A percentile compares a stretch with the other conserved stretches of the same genome.
phyloP scores from a whole-genome alignment of 2,329 filamentous ascomycete genomes.

The Exophiala oligosperma region DNA sequence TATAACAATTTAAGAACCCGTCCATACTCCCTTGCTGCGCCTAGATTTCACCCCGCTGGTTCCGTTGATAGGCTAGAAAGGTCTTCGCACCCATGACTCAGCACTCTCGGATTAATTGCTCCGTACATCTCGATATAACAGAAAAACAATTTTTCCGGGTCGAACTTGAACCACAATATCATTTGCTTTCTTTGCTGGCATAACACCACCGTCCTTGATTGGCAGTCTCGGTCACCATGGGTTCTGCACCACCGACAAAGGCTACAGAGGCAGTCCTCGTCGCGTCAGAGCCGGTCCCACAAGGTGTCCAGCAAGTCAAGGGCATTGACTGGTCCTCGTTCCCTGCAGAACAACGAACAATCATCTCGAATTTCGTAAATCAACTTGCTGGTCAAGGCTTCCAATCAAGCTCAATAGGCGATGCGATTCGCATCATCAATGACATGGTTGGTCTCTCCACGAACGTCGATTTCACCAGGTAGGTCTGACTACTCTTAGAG shows the following conservation, averaged over 20 bases:
- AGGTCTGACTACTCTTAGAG: conserved; percentile 53
- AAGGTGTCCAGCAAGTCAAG: conserved; percentile 75
- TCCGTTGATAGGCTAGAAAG: too few relatives aligned
- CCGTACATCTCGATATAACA: too few relatives aligned
- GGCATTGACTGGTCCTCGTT: conserved; percentile 91
- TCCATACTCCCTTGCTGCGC: too few relatives aligned
- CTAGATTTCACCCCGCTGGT: too few relatives aligned
- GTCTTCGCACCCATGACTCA: too few relatives aligned
- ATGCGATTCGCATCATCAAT: conserved; percentile 89
- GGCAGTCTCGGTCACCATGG: conserved; percentile 8
- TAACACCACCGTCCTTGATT: too few relatives aligned
- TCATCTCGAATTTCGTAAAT: conserved; percentile 78
- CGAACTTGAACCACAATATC: neutral
- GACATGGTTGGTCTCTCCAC: conserved; percentile 70
- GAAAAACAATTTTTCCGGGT: too few relatives aligned
- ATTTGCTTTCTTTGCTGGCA: too few relatives aligned
- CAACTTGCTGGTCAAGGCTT: conserved; percentile 87
- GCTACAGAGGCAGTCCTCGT: conserved; percentile 82
- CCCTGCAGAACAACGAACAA: conserved; percentile 69
- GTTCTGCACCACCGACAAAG: conserved; percentile 54
- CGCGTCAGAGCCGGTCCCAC: conserved; percentile 77
- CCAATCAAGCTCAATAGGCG: conserved; percentile 76
- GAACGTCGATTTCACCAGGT: neutral
- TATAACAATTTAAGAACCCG: too few relatives aligned
- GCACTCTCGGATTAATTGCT: too few relatives aligned